Evolutionary conservation across 2,329 filamentous ascomycete genomes (phyloP), one percentile per base, ranked within the genome.

Genomic region (Pestalotiopsis sp.): DNA sequence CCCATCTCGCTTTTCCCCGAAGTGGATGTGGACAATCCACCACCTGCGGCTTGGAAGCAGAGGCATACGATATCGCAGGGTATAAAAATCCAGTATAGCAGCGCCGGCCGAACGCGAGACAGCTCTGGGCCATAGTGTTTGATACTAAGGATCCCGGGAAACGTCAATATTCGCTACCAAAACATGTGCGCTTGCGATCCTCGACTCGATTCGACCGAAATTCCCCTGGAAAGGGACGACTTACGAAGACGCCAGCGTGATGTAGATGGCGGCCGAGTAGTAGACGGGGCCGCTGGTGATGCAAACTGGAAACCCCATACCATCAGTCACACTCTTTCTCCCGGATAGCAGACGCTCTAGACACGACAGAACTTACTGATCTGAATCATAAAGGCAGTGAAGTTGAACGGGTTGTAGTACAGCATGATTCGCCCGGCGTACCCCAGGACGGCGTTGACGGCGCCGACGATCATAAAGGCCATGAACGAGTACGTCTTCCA

Each of bases 231-330:
- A 6, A 23, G 25, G 4, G 57, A 3, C 31, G n/a, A 74, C 76
- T 69, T 66, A 78, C 77, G 81, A 76, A 66, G 78, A 75, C n/a
- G 80, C 80, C 38, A 91, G 83, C 38, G 88, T 90, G 66, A 92
- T 85, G 76, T 92, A 93, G 74, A 92, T 89, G 69, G 88, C 88
- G 0, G 90, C 90, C 36, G 87, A 84, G 73, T 86, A 84, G 76
- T 87, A 89, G 67, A 87, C 86, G 11, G 85, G 85, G 0, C 80
- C 84, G 59, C 85, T 85, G 72, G 85, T 88, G 64, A 92, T 82
- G 77, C 87, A 90, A 69, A 87, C 85, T 88, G 64, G 25, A n/a
- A 3, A n/a, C 59, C 38, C 59, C 38, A 49, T 2, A 25, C 23
- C 45, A 55, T n/a, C 12, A 13, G 4, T 17, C 20, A 3, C 20